These are phyloP conservation scores for Torulaspora franciscae DNA, from an alignment of 805 yeast genomes.

Conservation along the genomic window DNA sequence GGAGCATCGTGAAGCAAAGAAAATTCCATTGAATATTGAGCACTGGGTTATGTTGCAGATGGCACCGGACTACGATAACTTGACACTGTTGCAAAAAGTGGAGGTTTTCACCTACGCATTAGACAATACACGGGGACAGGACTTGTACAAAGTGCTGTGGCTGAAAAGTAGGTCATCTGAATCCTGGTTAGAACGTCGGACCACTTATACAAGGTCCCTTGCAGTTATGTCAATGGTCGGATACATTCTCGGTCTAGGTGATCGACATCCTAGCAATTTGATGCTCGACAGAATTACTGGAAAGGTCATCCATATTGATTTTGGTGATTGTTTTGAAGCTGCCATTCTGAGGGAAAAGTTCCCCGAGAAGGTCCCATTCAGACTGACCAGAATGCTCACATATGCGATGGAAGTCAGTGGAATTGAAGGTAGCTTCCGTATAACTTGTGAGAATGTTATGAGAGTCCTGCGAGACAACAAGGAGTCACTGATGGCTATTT, in stretches of 20 bases:
- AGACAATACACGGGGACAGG: conserved; percentile 95
- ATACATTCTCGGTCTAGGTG: conserved; percentile 93
- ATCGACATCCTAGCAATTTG: conserved; percentile 94
- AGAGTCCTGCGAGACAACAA: conserved; percentile 86
- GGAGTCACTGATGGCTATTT: conserved; percentile 94
- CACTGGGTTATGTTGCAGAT: conserved; percentile 94
- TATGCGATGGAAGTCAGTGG: conserved; percentile 99
- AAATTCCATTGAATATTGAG: conserved; percentile 84
- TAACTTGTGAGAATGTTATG: conserved; percentile 97
- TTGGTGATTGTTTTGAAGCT: conserved; percentile 98
- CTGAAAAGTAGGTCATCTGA: conserved; percentile 92
- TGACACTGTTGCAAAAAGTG: conserved; percentile 85
- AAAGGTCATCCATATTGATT: conserved; percentile 93
- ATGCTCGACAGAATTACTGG: conserved; percentile 95
- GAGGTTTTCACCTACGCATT: conserved; percentile 95
- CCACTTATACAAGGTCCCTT: conserved; percentile 89
- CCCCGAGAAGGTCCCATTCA: conserved; percentile 97
- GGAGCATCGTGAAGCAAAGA: conserved; percentile 88
- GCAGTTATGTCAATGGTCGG: conserved; percentile 99
- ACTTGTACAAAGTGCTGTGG: conserved; percentile 92
- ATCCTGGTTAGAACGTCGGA: conserved; percentile 96
- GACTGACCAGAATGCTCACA: conserved; percentile 93
- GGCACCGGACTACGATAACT: conserved; percentile 91
- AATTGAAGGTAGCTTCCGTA: conserved; percentile 93
- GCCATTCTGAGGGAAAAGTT: conserved; percentile 94